These are phyloP conservation scores for Aspergillus caelatus DNA, from an alignment of 2,329 filamentous ascomycete genomes.

Conservation along the genomic window DNA sequence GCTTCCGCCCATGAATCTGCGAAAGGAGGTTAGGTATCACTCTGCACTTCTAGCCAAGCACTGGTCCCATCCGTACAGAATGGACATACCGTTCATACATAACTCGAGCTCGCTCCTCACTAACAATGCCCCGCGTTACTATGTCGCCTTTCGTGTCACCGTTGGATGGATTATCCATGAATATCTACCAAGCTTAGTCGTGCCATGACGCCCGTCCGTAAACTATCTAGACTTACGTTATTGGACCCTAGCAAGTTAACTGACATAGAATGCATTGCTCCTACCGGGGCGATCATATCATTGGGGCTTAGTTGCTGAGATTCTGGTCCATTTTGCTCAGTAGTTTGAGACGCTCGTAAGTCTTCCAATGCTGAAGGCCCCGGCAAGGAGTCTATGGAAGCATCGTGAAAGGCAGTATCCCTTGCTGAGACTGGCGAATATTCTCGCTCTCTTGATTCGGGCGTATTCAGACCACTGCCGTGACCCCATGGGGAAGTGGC, in stretches of 20 bases:
- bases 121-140: conserved; percentile 35
- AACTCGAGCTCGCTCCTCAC: conserved; percentile 35
- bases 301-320: conserved; percentile 38
- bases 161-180: conserved; percentile 33
- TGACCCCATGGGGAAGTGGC: conserved; percentile 7
- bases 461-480: conserved; percentile 24
- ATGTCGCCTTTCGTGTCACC: conserved; percentile 34
- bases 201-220: background rate
- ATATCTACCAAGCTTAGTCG: conserved; percentile 25
- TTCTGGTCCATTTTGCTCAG: conserved; percentile 31
- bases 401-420: conserved; percentile 21
- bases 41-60: too few relatives aligned
- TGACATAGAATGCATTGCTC: conserved; percentile 40
- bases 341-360: conserved; percentile 26
- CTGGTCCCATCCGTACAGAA: too few relatives aligned
- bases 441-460: conserved; percentile 28
- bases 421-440: conserved; percentile 27
- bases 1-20: conserved; percentile 35
- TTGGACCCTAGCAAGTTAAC: conserved; percentile 35
- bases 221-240: conserved; percentile 22
- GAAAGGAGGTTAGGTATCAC: background rate
- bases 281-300: conserved; percentile 41
- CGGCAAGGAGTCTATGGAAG: conserved; percentile 27
- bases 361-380: conserved; percentile 16
- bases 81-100: conserved; percentile 38